Evolutionary conservation across 306 rosid species (phyloP), one percentile per base, ranked within the genome.

Genomic region (Prunus mongolica): DNA sequence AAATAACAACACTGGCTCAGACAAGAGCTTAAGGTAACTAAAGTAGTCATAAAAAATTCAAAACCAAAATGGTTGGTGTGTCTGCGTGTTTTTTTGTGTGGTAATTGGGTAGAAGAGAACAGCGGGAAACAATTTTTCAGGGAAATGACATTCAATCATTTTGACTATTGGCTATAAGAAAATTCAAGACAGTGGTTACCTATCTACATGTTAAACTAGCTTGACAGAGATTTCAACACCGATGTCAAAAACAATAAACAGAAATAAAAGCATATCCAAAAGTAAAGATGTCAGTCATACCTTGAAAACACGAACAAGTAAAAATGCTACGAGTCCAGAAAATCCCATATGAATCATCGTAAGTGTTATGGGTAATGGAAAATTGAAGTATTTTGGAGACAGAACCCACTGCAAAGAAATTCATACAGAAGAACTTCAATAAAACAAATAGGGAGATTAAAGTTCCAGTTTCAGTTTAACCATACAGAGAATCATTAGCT

Each of bases 311-410:
- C 99, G 88, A 68, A 96, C 96, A 55, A 96, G 97, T 4, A 91
- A 70, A 84, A 96, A 96, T 56, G 99, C 96, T 30, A 96, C 98
- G 8, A 81, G 76, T 66, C 96, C 99, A 81, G 99, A 92, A 88
- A 96, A 93, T 16, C 87, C 92, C 98, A 93, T 93, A 75, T 93
- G 98, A 84, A 93, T 93, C 98, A 93, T 91, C 69, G 99, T 96
- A 50, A 96, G 97, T 18, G 98, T 83, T 45, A 96, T 92, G 55
- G 99, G 99, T 61, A 89, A 82, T 24, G 99, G 98, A 81, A 91
- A 96, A 82, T 96, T 89, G 79, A 92, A 96, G 87, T 92, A 89
- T 71, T 86, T 96, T 12, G 98, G 91, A 86, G 99, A 96, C 46
- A 96, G 86, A 69, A 96, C 98, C 98, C 99, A 96, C 99, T 96